Conservation (phyloP, 331 rosid species). For the Spiraea crenata region DNA sequence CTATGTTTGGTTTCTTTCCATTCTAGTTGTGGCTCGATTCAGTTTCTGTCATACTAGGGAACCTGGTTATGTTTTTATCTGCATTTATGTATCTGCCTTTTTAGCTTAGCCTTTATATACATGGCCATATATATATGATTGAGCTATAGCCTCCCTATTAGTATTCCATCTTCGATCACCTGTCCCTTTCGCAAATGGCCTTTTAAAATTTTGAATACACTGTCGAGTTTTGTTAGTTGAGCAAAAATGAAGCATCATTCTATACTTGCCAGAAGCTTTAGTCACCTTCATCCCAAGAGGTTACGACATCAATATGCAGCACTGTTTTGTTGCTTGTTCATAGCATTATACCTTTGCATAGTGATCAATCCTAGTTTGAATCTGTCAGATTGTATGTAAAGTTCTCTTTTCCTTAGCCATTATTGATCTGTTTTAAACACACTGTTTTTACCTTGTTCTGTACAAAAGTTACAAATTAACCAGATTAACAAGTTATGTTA, state of each 20-base stretch:
- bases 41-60: background rate
- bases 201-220: background rate
- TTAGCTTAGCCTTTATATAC: too few species aligned
- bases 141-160: background rate
- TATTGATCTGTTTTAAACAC: background rate
- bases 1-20: background rate
- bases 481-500: background rate
- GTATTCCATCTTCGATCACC: too few species aligned
- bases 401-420: background rate
- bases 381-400: slow-evolving; percentile 57
- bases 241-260: background rate
- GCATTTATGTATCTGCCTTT: background rate
- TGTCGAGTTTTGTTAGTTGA: too few species aligned
- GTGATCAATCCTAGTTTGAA: slow-evolving; percentile 66
- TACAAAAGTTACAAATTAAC: background rate
- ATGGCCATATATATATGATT: background rate
- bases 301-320: background rate
- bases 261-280: background rate
- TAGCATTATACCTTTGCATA: slow-evolving; percentile 39
- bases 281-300: background rate
- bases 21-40: background rate
- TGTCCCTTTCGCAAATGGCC: background rate
- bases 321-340: background rate
- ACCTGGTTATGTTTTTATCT: background rate
- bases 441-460: background rate